Percentiles rank a stretch among this genome's conserved stretches.
phyloP scores from a whole-genome alignment of 2,329 filamentous ascomycete genomes.

The Colletotrichum paranaense region DNA sequence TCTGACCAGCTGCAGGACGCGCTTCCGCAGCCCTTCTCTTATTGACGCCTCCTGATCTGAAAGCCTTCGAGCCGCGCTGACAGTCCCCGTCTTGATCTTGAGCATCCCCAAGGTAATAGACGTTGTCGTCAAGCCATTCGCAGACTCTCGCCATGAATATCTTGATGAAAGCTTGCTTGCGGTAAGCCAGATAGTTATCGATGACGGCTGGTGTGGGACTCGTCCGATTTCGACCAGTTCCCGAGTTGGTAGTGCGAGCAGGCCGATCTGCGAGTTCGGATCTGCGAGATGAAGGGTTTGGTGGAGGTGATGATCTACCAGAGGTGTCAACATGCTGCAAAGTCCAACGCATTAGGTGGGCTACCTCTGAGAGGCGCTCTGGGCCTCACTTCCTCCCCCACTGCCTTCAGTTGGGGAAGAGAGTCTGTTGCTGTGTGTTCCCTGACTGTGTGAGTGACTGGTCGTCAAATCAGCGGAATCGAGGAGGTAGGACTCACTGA shows the following conservation, averaged over 20 bases:
- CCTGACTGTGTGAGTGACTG: neutral
- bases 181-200: conserved; percentile 13
- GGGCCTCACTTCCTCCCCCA: conserved; percentile 11
- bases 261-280: neutral
- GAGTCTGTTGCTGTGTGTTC: conserved; percentile 7
- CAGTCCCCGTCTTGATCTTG: neutral
- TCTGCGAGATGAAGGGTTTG: neutral
- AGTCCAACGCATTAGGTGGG: neutral
- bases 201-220: neutral
- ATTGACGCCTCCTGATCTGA: neutral
- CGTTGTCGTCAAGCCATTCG: conserved; percentile 18
- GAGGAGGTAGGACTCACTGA: neutral
- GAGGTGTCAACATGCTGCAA: neutral
- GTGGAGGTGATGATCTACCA: neutral
- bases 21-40: neutral
- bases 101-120: conserved; percentile 15
- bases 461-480: too few relatives aligned
- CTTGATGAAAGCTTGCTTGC: conserved; percentile 11
- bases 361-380: neutral
- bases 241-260: neutral
- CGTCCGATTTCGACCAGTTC: neutral
- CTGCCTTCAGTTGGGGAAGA: neutral
- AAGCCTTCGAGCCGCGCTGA: neutral
- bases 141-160: conserved; percentile 29
- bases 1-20: neutral